Evolutionary conservation across 352 stramenopile species (phyloP).

Genomic region (Pythium pyrilobum): DNA sequence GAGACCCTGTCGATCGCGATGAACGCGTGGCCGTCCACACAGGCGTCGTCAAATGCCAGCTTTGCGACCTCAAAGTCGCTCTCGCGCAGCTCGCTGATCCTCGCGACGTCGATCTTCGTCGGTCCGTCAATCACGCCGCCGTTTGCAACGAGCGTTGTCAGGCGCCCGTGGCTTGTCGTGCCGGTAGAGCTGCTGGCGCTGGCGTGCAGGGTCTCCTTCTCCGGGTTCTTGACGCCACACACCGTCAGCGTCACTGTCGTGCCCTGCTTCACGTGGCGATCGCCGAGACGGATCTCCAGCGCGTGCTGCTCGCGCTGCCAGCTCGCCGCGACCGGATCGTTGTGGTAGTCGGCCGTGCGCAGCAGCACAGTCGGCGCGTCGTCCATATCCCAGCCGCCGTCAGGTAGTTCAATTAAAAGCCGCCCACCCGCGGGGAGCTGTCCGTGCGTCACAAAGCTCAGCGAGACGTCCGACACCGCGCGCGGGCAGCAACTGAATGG

Average conservation of each 20-base stretch:
- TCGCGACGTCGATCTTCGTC: constrained; percentile 42
- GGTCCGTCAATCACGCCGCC: constrained; percentile 62
- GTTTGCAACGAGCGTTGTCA: constrained; percentile 47
- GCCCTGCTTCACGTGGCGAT: background rate
- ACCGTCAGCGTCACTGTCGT: constrained; percentile 34
- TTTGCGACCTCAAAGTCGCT: constrained; percentile 42
- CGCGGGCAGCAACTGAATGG: constrained; percentile 54
- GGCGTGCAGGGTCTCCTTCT: constrained; percentile 33
- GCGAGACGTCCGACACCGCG: constrained; percentile 43
- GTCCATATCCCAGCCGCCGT: constrained; percentile 59
- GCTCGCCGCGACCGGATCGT: constrained; percentile 19
- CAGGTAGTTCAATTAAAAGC: constrained; percentile 46
- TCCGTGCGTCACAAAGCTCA: constrained; percentile 41
- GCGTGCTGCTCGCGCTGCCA: constrained; percentile 51
- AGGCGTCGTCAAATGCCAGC: constrained; percentile 21
- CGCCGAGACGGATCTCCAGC: constrained; percentile 35
- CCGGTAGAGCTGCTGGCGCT: background rate
- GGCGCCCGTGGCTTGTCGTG: background rate
- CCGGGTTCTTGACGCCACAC: constrained; percentile 42
- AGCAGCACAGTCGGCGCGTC: constrained; percentile 34
- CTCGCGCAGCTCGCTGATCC: constrained; percentile 60
- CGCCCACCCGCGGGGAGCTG: constrained; percentile 31
- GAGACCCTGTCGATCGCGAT: constrained; percentile 24
- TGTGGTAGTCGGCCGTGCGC: constrained; percentile 27
- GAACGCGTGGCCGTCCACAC: constrained; percentile 2